Evolutionary conservation across 2,329 filamentous ascomycete genomes (phyloP).

Genomic region (Colletotrichum nymphaeae): DNA sequence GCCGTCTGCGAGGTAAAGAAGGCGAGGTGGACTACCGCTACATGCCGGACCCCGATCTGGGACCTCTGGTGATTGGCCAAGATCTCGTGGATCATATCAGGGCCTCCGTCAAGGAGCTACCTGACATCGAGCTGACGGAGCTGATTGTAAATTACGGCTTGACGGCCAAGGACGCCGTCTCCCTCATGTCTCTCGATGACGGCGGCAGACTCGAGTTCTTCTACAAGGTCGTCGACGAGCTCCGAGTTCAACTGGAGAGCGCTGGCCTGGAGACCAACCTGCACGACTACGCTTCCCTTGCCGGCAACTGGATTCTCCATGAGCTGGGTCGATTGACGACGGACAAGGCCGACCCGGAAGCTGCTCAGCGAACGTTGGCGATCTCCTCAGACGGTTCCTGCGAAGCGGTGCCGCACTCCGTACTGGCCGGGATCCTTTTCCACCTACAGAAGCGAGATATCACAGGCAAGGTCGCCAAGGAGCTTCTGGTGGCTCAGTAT

Average conservation of each 20-base stretch:
- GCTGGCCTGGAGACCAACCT: constrained; percentile 37
- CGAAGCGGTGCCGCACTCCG: constrained; percentile 54
- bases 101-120: constrained; percentile 73
- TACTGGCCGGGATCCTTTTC: constrained; percentile 63
- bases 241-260: constrained; percentile 45
- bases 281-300: constrained; percentile 57
- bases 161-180: constrained; percentile 84
- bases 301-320: constrained; percentile 78
- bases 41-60: constrained; percentile 95
- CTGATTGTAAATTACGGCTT: constrained; percentile 75
- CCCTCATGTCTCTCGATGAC: constrained; percentile 80
- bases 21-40: constrained; percentile 98
- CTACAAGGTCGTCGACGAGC: constrained; percentile 69
- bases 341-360: constrained; percentile 51
- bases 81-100: constrained; percentile 76
- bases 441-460: constrained; percentile 62
- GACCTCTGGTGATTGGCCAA: constrained; percentile 79
- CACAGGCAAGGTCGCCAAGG: constrained; percentile 68
- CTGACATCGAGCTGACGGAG: constrained; percentile 75
- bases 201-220: constrained; percentile 87
- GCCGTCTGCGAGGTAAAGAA: constrained; percentile 88
- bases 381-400: constrained; percentile 63
- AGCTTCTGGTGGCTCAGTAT: constrained; percentile 65
- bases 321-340: constrained; percentile 77
- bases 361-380: constrained; percentile 19